Evolutionary conservation across 2,329 filamentous ascomycete species (phyloP).

Genomic region (Lizonia empirigonia): DNA sequence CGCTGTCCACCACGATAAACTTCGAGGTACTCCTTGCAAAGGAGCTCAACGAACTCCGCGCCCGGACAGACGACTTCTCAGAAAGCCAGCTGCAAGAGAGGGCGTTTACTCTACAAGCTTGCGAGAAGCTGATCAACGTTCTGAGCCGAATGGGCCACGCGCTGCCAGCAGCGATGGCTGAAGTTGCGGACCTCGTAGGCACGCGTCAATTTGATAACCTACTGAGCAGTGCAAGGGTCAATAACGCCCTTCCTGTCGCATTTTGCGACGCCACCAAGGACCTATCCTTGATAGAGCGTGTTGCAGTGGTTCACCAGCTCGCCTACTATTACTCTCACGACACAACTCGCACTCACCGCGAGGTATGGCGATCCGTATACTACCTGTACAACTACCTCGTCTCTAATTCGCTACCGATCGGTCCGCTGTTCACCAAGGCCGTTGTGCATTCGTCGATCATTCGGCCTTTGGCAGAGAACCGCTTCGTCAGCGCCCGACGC

Average conservation of each 20-base stretch:
- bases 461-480: slow-evolving; percentile 34
- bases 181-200: slow-evolving; percentile 13
- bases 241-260: slow-evolving; percentile 31
- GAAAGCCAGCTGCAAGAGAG: background rate
- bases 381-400: slow-evolving; percentile 37
- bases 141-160: slow-evolving; percentile 9
- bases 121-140: slow-evolving; percentile 14
- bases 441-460: slow-evolving; percentile 33
- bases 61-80: background rate
- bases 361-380: slow-evolving; percentile 35
- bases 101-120: slow-evolving; percentile 5
- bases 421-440: slow-evolving; percentile 39
- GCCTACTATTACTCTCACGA: slow-evolving; percentile 42
- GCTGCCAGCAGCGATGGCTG: slow-evolving; percentile 1
- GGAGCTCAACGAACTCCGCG: background rate
- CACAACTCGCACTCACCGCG: slow-evolving; percentile 24
- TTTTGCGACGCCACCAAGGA: slow-evolving; percentile 25
- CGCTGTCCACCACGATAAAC: slow-evolving; percentile 1
- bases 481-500: slow-evolving; percentile 36
- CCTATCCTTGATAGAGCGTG: slow-evolving; percentile 19
- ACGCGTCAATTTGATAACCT: slow-evolving; percentile 36
- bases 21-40: background rate
- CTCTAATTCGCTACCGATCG: slow-evolving; percentile 28
- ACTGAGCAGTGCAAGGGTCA: slow-evolving; percentile 28
- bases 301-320: slow-evolving; percentile 39